A percentile compares a stretch with the other conserved stretches of the same genome.
Conservation (phyloP, 192 early-diverging fungal species). For the Spinellus fusiger region DNA sequence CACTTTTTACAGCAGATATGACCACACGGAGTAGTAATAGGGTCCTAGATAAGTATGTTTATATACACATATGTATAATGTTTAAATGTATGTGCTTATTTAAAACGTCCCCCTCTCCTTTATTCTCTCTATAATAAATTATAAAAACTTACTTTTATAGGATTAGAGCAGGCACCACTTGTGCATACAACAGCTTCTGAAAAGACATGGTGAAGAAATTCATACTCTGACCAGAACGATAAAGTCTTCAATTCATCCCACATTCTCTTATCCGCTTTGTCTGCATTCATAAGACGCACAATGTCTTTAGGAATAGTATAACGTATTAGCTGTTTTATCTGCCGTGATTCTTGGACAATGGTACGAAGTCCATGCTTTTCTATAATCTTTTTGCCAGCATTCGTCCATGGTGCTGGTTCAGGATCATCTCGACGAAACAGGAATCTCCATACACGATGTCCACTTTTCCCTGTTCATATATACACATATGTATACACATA, state of each 20-base stretch:
- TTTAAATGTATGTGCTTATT: not conserved
- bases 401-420: slow-evolving; percentile 59
- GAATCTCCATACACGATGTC: slow-evolving; percentile 56
- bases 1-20: slow-evolving; percentile 32
- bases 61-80: slow-evolving; percentile 1
- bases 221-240: slow-evolving; percentile 22
- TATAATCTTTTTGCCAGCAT: slow-evolving; percentile 41
- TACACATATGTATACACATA: not conserved
- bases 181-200: slow-evolving; percentile 28
- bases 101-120: too few relatives aligned
- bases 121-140: not conserved
- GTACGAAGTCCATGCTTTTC: slow-evolving; percentile 38
- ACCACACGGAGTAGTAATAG: slow-evolving; percentile 30
- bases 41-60: slow-evolving; percentile 8
- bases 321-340: not conserved
- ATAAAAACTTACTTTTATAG: slow-evolving; percentile 7
- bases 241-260: slow-evolving; percentile 27
- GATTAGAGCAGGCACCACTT: slow-evolving; percentile 22
- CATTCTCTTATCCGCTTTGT: slow-evolving; percentile 6
- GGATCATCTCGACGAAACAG: slow-evolving; percentile 57
- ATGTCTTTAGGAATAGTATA: slow-evolving; percentile 16
- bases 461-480: slow-evolving; percentile 8
- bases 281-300: not conserved
- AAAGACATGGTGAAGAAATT: slow-evolving; percentile 30
- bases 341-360: not conserved